A percentile compares a stretch with the other conserved stretches of the same genome.
Evolutionary conservation across 2,329 filamentous ascomycete species (phyloP).

Genomic region (Paraconiothyrium brasiliense): DNA sequence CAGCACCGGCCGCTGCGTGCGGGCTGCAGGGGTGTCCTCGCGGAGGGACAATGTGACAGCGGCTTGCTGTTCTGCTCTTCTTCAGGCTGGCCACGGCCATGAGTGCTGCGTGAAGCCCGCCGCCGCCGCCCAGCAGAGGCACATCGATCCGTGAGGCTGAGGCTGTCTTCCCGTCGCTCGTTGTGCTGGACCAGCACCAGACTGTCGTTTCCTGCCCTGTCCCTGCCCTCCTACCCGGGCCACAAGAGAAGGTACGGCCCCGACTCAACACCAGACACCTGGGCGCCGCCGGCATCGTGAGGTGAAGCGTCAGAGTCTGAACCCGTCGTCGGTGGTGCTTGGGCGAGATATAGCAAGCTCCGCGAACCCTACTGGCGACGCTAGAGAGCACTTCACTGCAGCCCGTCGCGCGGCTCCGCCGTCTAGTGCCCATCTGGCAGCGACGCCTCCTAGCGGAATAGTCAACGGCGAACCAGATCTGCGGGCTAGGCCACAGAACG

Average conservation of each 20-base stretch:
- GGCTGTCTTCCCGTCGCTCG: slow-evolving; percentile 1
- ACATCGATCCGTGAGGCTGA: neutral
- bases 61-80: slow-evolving; percentile 13
- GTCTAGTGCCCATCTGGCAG: slow-evolving; percentile 38
- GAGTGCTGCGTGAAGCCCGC: neutral
- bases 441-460: slow-evolving; percentile 36
- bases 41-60: slow-evolving; percentile 31
- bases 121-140: neutral
- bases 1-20: slow-evolving; percentile 20
- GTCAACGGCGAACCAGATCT: slow-evolving; percentile 37
- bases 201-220: neutral
- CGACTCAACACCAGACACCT: slow-evolving; percentile 1
- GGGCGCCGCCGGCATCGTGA: neutral
- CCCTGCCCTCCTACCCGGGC: neutral
- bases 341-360: slow-evolving; percentile 10
- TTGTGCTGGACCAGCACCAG: neutral
- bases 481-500: slow-evolving; percentile 34
- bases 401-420: slow-evolving; percentile 17
- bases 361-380: slow-evolving; percentile 12
- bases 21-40: slow-evolving; percentile 42
- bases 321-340: neutral
- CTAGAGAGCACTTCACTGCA: slow-evolving; percentile 13
- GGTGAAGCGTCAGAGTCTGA: neutral
- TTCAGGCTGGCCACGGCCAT: slow-evolving; percentile 2
- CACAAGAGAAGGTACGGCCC: slow-evolving; percentile 8